Base-by-base conservation (phyloP, 169 alveolate genomes). In the Plasmodium gonderi region DNA sequence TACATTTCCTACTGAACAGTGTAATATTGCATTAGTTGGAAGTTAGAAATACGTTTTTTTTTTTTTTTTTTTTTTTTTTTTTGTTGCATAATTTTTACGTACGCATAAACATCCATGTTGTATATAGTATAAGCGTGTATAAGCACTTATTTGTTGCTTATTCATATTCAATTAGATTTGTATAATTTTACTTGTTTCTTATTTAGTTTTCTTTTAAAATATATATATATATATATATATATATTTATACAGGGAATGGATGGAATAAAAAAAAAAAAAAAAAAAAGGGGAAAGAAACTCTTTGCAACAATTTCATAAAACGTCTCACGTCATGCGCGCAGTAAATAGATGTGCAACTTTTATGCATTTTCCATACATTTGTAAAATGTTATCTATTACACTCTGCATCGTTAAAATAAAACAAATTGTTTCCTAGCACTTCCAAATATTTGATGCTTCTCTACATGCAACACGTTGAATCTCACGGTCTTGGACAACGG, bases 401-500 rank as follows among this genome's bases (percentile, higher is more conserved):
- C 36, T 45, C 29, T 80, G 42, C 29, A 44, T 31, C 11, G 23
- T 96, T 94, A 99, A 98, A 99, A 99, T 74, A 99, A 97, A 76
- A 98, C 98, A 97, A 98, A 98, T 96, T 99, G 99, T 96, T 99
- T 99, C 97, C 99, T 98, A 90, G 99, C 99, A 95, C 98, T 97
- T 31, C 99, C 99, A 96, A 98, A 97, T 91, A 98, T 98, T 96
- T 98, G 99, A 97, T 98, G 98, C 97, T 98, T 97, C 96, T 98
- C 99, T 74, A 99, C 99, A 97, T 98, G 98, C 93, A 99, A 95
- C 69, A 99, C 99, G 97, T 98, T 98, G 98, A 99, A 99, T 95
- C 99, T 97, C 65, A 99, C 99, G 42, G 99, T 99, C 97, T 99
- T 99, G 49, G 99, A 98, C 77, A 99, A 97, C 40, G 99, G 99